Evolutionary conservation across 352 stramenopile genomes (phyloP).

Genomic region (Phytophthora sp.): DNA sequence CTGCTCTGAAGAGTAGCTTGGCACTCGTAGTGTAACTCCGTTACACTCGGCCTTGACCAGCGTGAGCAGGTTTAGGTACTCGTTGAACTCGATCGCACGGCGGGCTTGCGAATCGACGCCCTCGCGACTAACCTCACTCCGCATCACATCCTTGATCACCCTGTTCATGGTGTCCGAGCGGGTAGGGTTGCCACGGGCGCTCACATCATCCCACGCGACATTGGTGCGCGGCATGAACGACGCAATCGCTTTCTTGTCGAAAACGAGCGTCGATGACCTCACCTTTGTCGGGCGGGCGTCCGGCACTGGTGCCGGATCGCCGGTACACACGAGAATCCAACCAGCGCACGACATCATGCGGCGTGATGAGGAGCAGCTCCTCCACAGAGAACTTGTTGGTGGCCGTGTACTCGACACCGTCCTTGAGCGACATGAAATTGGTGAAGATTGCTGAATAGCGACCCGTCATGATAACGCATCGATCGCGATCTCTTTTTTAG

Average conservation of each 20-base stretch:
- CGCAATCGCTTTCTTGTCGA: slow-evolving; percentile 14
- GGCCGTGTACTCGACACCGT: neutral
- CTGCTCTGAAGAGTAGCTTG: too few species aligned
- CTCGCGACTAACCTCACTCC: slow-evolving; percentile 13
- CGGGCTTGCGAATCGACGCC: slow-evolving; percentile 15
- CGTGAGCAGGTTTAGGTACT: slow-evolving; percentile 8
- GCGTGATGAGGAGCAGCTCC: neutral
- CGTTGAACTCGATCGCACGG: slow-evolving; percentile 11
- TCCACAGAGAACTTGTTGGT: neutral
- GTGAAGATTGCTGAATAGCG: too few species aligned
- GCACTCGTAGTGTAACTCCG: too few species aligned
- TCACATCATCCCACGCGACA: slow-evolving; percentile 2
- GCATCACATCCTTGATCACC: slow-evolving; percentile 19
- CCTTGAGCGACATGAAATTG: neutral
- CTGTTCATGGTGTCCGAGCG: slow-evolving; percentile 5
- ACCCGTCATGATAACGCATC: too few species aligned
- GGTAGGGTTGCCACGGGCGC: slow-evolving; percentile 16
- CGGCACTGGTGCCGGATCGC: neutral
- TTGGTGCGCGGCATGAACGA: slow-evolving; percentile 8
- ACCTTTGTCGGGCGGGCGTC: slow-evolving; percentile 1
- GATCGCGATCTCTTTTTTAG: too few species aligned
- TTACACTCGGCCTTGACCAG: neutral
- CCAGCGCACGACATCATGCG: neutral
- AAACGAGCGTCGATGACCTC: slow-evolving; percentile 7
- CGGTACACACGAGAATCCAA: neutral